Percentiles rank a stretch among this genome's conserved stretches.
phyloP scores from a whole-genome alignment of 768 basidiomycete species.

The Calocybe cyanea region DNA sequence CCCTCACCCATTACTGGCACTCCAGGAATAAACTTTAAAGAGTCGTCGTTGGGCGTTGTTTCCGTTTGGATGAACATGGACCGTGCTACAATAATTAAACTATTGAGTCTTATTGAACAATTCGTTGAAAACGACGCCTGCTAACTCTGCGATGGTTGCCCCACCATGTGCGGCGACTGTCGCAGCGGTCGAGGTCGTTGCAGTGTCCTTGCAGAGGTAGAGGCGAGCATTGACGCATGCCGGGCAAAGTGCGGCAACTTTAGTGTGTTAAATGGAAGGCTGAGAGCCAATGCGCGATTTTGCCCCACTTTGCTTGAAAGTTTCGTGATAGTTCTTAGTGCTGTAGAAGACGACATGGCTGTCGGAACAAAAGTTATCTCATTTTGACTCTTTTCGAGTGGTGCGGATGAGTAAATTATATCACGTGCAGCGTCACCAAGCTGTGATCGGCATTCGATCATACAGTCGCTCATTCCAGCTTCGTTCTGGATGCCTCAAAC shows the following conservation, averaged over 20 bases:
- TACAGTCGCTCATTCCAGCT: not conserved
- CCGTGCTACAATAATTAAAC: constrained; percentile 42
- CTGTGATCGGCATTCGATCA: constrained; percentile 1
- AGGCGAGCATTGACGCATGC: constrained; percentile 21
- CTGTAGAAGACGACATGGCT: constrained; percentile 15
- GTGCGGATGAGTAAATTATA: constrained; percentile 13
- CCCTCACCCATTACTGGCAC: constrained; percentile 83
- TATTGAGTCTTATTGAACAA: not conserved
- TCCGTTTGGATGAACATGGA: constrained; percentile 99
- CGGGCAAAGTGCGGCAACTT: constrained; percentile 13
- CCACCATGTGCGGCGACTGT: constrained; percentile 13
- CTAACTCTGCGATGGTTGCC: constrained; percentile 33
- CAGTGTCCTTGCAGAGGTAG: constrained; percentile 18
- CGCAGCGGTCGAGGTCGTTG: constrained; percentile 18
- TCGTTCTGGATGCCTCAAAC: constrained; percentile 5
- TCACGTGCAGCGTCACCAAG: constrained; percentile 13
- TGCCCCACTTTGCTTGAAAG: constrained; percentile 5
- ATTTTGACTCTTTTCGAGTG: no score
- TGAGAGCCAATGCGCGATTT: not conserved
- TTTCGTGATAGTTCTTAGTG: constrained; percentile 11
- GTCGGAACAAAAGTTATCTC: not conserved
- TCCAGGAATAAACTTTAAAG: constrained; percentile 97
- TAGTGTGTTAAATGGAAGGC: not conserved
- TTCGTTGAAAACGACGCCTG: not conserved
- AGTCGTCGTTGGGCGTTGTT: constrained; percentile 94